Conservation (phyloP, 1,284 basidiomycete species). For the Leccinum subrobustum region DNA sequence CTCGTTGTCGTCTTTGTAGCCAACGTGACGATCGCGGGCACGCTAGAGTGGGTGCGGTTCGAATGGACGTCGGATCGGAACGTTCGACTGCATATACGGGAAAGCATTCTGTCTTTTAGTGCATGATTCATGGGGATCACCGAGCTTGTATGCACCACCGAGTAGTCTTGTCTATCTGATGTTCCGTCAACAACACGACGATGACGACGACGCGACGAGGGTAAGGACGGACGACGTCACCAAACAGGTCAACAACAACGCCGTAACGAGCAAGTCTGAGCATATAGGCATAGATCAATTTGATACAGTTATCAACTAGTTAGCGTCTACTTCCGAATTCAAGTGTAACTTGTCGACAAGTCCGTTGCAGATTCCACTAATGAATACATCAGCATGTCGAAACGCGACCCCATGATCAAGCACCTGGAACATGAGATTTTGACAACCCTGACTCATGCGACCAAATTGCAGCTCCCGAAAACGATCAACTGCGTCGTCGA, state of each 20-base stretch:
- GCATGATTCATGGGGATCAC: conserved; percentile 41
- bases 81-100: conserved; percentile 78
- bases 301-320: neutral
- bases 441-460: too few species aligned
- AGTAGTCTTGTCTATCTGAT: neutral
- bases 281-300: neutral
- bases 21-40: conserved; percentile 67
- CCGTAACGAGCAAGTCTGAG: too few species aligned
- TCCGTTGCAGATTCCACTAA: neutral
- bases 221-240: too few species aligned
- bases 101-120: conserved; percentile 81
- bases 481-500: too few species aligned
- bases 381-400: too few species aligned
- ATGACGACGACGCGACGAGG: too few species aligned
- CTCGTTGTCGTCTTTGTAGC: conserved; percentile 38
- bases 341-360: neutral
- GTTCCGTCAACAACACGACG: too few species aligned
- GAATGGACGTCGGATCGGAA: conserved; percentile 83
- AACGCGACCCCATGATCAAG: too few species aligned
- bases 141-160: neutral
- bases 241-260: too few species aligned
- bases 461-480: too few species aligned
- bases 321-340: neutral
- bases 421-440: too few species aligned
- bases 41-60: conserved; percentile 73